Evolutionary conservation across 495 filamentous ascomycete species (phyloP), one percentile per base, ranked within the genome.

Genomic region (Apodospora peruviana): DNA sequence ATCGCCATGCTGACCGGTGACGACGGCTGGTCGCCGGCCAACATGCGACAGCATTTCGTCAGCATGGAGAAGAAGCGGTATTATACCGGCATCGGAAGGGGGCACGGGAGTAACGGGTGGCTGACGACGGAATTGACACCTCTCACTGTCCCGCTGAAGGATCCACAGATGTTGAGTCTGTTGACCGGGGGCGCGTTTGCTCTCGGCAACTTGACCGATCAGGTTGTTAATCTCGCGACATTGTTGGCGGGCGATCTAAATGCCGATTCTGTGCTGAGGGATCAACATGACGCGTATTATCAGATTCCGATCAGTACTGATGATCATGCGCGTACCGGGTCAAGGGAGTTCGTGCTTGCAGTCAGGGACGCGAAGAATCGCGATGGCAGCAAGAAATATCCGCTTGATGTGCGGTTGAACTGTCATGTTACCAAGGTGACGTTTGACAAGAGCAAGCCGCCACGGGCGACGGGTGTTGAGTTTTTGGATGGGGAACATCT

Each of bases 61-160:
- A 62, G 60, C 22, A 45, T 84, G 27, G 81, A 84, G 62, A 71
- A 72, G 29, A 77, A 77, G 53, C 51, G 74, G 25, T 84, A 84
- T 57, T 46, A 70, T 5, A 62, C 70, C 0, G 67, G 68, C 5
- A 56, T 65, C 1, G 44, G 41, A 22, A 43, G 56, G 0, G 78
- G 76, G 23, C 82, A 85, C 57, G 82, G 83, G n/a, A 74, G 66
- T 43, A 58, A 72, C 34, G 81, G 83, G 18, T 87, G 77, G 77
- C 60, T 85, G 17, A 47, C 59, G 16, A 80, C 74, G 1, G 72
- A 74, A 20, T 52, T 70, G 5, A 70, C 78, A 0, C 72, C 75
- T 4, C 47, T 78, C 3, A 68, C 56, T 14, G 57, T 82, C 29
- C 69, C 76, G 2, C 55, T 78, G 10, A 48, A 70, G 27, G 79